Evolutionary conservation across 1,284 basidiomycete species (phyloP), one percentile per base, ranked within the genome.

Genomic region (Marasmius fiardii): DNA sequence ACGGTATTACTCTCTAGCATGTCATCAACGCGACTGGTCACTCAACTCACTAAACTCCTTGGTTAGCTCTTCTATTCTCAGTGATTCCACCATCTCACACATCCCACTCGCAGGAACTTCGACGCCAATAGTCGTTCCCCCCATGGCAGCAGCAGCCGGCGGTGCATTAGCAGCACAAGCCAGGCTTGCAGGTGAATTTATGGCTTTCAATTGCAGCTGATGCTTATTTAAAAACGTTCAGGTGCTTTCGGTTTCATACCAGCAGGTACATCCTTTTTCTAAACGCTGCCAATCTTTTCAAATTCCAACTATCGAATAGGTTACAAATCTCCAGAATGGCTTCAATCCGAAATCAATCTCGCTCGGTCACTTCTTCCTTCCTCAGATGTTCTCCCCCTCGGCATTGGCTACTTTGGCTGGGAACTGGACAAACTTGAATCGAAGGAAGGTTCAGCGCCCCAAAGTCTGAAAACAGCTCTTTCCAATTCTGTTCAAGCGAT

Each of bases 371-470:
- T 67, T 11, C 69, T 82, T 35, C 64, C 69, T 39, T 59, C 37
- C 2, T 65, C 70, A 12, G 11, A 16, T 12, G 20, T 28, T 4
- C 70, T 89, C 45, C 79, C 77, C n/a, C 76, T 92, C 56, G 90
- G 90, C 35, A 78, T 87, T n/a, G 88, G 88, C 5, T 89, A 83
- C 65, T 71, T 92, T 28, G 79, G 73, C 10, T 92, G 88, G 88
- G 75, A 76, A 56, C 75, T 92, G n/a, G 86, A 84, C 55, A 67
- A 75, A 49, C 64, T 71, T 8, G 65, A 71, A 35, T 65, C 67
- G 5, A 61, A 65, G 39, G 68, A 72, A 18, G 58, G 71, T 33
- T 70, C 77, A 18, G 59, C 80, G 18, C 66, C 91, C n/a, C 28
- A 4, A 4, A 31, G 5, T 10, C 28, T 31, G 28, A 31, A 31